phyloP scores from a whole-genome alignment of 2,329 filamentous ascomycete species.

The Microdochium paspali region DNA sequence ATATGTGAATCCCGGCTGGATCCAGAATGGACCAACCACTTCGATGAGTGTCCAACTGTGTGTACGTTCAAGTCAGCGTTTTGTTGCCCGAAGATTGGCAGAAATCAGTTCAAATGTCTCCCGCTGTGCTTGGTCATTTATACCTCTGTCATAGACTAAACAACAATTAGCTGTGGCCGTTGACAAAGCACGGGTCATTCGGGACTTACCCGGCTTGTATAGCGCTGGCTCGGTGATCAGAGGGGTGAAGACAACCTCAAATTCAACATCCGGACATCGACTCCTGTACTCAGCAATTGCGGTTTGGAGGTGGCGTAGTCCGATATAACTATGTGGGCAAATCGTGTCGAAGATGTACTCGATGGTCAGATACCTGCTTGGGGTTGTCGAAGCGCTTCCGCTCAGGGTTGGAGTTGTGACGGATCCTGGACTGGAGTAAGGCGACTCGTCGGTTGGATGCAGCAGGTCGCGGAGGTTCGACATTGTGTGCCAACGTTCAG shows the following conservation, averaged over 20 bases:
- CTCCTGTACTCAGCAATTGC: constrained; percentile 31
- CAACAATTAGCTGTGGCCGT: no score
- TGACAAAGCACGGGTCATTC: not conserved
- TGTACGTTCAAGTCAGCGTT: not conserved
- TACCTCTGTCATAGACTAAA: not conserved
- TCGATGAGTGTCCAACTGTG: not conserved
- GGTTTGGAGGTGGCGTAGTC: constrained; percentile 32
- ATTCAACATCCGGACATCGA: constrained; percentile 30
- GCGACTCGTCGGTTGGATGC: constrained; percentile 9
- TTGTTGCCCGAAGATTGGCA: not conserved
- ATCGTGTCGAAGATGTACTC: constrained; percentile 39
- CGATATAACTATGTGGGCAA: constrained; percentile 44
- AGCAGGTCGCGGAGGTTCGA: constrained; percentile 17
- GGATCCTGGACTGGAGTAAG: not conserved
- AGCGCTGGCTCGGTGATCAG: constrained; percentile 32
- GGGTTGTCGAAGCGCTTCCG: not conserved
- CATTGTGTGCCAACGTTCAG: constrained; percentile 7
- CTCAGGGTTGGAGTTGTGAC: not conserved
- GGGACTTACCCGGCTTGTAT: constrained; percentile 11
- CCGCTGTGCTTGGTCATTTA: not conserved
- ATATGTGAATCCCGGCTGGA: not conserved
- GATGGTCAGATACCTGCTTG: constrained; percentile 25
- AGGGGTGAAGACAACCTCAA: constrained; percentile 36
- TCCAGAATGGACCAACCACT: not conserved
- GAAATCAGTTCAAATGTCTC: no score